A percentile compares a stretch with the other conserved stretches of the same genome.
phyloP scores from a whole-genome alignment of 257 asterid genomes.

The Verbascum thapsus region DNA sequence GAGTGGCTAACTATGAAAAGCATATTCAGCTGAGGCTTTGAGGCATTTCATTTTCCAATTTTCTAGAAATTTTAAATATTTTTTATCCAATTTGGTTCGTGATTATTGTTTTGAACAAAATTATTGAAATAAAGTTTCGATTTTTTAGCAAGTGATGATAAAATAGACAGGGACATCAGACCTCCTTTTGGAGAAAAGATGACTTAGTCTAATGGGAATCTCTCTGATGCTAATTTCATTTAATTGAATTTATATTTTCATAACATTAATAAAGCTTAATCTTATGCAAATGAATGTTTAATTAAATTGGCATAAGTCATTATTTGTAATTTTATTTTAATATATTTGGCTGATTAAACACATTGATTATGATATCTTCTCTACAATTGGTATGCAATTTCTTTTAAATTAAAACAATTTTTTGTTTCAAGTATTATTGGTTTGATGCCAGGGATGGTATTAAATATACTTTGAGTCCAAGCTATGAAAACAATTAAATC shows the following conservation, averaged over 20 bases:
- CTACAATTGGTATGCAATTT: no score
- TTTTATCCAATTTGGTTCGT: no score
- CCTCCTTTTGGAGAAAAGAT: constrained; percentile 36
- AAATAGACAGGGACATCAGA: constrained; percentile 90
- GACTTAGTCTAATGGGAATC: constrained; percentile 75
- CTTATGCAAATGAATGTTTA: background rate
- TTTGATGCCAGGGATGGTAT: constrained; percentile 24
- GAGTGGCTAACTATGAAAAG: constrained; percentile 50
- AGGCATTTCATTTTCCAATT: background rate
- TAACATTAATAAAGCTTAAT: background rate
- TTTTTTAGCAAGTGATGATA: constrained; percentile 48
- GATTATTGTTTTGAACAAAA: background rate
- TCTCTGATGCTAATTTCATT: constrained; percentile 60
- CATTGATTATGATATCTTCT: no score
- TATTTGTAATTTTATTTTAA: no score
- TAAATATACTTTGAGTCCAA: constrained; percentile 28
- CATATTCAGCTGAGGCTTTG: constrained; percentile 46
- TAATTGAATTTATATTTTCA: constrained; percentile 1
- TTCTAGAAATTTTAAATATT: background rate
- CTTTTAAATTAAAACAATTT: no score
- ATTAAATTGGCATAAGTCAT: no score
- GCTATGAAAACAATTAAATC: constrained; percentile 6
- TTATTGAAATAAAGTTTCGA: background rate
- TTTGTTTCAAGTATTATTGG: background rate
- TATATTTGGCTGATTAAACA: no score